Conservation (phyloP, 2,329 filamentous ascomycete species). For the Monosporascus sp. region DNA sequence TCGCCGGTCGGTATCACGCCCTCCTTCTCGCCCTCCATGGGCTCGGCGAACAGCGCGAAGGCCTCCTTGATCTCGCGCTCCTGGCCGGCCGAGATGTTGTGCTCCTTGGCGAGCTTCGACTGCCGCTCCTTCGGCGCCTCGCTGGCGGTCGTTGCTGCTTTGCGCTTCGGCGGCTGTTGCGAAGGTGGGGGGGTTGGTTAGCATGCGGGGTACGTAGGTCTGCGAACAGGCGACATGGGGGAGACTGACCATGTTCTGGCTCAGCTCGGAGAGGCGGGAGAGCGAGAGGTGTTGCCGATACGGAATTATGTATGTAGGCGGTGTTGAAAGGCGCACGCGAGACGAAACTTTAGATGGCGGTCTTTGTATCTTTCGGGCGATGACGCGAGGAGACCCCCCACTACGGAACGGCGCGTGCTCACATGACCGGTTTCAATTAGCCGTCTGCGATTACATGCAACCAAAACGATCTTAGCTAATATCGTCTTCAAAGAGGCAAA, state of each 20-base stretch:
- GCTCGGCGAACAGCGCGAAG: conserved; percentile 74
- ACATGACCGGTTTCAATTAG: neutral
- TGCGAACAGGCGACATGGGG: neutral
- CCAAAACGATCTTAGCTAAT: too few relatives aligned
- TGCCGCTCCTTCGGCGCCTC: conserved; percentile 47
- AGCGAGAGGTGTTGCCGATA: too few relatives aligned
- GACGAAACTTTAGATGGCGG: neutral
- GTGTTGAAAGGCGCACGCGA: neutral
- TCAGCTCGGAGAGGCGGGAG: neutral
- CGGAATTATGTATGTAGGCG: neutral
- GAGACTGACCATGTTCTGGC: neutral
- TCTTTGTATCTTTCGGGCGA: neutral
- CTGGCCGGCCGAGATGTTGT: conserved; percentile 78
- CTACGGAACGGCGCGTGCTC: neutral
- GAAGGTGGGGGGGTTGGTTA: neutral
- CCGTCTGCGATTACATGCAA: too few relatives aligned
- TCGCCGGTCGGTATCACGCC: conserved; percentile 65
- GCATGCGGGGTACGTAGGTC: neutral
- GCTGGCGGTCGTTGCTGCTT: conserved; percentile 25
- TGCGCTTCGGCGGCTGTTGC: conserved; percentile 51
- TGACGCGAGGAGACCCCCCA: neutral
- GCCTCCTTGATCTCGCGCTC: conserved; percentile 90
- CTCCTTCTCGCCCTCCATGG: conserved; percentile 66
- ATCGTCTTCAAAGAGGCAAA: too few relatives aligned
- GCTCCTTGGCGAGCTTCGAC: conserved; percentile 88